Evolutionary conservation across 23 red algal species (phyloP).

Genomic region (Chondrus crispus): DNA sequence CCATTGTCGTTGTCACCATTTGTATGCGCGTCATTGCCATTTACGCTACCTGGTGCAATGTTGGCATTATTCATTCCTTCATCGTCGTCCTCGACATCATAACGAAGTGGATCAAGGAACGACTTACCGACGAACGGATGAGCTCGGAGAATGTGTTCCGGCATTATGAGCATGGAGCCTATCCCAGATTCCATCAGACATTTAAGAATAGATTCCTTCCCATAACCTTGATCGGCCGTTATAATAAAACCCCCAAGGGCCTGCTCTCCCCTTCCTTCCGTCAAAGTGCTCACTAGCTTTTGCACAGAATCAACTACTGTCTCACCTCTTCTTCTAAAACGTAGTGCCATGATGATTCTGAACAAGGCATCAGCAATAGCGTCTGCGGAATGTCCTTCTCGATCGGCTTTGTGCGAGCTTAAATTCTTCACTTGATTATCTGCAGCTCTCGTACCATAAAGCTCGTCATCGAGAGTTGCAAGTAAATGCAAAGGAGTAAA

Average conservation of each 20-base stretch:
- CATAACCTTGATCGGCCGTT: neutral
- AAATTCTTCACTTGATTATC: neutral
- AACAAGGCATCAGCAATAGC: neutral
- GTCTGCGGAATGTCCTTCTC: neutral
- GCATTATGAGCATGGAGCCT: too few relatives aligned
- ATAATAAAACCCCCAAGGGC: neutral
- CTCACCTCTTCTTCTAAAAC: neutral
- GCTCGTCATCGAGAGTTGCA: neutral
- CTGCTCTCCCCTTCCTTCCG: neutral
- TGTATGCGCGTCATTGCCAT: too few relatives aligned
- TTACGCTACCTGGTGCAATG: too few relatives aligned
- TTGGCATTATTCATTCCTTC: too few relatives aligned
- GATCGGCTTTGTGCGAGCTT: neutral
- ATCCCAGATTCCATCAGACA: too few relatives aligned
- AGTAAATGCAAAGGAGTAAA: neutral
- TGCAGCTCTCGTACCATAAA: constrained; percentile 3
- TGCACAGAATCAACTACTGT: neutral
- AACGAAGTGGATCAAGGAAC: too few relatives aligned
- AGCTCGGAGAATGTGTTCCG: too few relatives aligned
- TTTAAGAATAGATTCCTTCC: neutral
- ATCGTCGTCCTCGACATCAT: too few relatives aligned
- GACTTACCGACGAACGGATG: too few relatives aligned
- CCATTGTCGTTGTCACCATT: too few relatives aligned
- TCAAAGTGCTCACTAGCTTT: neutral
- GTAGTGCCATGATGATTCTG: neutral